phyloP scores from a whole-genome alignment of 2,329 filamentous ascomycete genomes.

The Colletotrichum tabaci region DNA sequence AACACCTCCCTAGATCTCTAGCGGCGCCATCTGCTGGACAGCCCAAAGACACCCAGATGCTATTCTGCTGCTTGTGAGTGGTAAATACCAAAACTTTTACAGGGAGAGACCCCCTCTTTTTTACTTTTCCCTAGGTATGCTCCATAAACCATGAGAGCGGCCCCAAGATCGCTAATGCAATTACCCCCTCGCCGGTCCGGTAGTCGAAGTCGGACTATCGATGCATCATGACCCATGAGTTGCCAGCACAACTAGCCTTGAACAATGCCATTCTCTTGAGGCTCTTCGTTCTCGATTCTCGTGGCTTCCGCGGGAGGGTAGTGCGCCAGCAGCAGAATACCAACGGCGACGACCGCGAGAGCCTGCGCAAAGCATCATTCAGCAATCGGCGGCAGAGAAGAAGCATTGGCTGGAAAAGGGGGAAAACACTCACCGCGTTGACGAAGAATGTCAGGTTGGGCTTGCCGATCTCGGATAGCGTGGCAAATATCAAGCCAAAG shows the following conservation, averaged over 20 bases:
- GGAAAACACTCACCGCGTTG: slow-evolving; percentile 68
- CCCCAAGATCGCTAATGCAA: neutral
- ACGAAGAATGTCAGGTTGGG: slow-evolving; percentile 76
- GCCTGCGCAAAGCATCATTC: slow-evolving; percentile 52
- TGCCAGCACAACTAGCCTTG: neutral
- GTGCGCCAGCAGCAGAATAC: slow-evolving; percentile 59
- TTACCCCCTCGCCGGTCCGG: neutral
- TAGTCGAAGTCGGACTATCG: neutral
- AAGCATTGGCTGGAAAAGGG: no score
- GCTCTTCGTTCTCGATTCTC: slow-evolving; percentile 54
- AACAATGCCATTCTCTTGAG: slow-evolving; percentile 1
- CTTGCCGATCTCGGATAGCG: slow-evolving; percentile 71
- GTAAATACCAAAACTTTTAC: slow-evolving; percentile 1
- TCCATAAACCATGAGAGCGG: no score
- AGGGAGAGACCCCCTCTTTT: neutral
- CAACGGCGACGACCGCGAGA: slow-evolving; percentile 67
- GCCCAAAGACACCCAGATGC: neutral
- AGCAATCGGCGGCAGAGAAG: slow-evolving; percentile 11
- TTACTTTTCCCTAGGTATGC: neutral
- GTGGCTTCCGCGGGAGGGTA: slow-evolving; percentile 62
- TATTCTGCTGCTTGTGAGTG: neutral
- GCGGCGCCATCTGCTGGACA: neutral
- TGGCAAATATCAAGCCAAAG: slow-evolving; percentile 78
- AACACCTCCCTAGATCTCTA: neutral
- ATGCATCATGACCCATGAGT: no score